Conservation (phyloP, 441 rosid genomes). For the Brassica hybrid region DNA sequence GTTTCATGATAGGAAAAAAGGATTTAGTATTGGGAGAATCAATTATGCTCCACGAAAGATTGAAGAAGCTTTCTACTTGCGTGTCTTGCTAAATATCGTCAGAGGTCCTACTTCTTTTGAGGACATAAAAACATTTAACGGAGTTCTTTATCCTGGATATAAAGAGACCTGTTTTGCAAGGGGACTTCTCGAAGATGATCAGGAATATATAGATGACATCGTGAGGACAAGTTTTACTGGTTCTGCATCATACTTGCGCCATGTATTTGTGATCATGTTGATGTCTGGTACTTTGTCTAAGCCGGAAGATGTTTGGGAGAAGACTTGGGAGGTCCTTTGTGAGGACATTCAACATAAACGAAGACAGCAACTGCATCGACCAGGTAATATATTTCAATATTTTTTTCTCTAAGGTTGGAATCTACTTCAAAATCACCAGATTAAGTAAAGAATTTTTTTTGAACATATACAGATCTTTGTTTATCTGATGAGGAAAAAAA, state of each 20-base stretch:
- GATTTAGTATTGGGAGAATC: not conserved
- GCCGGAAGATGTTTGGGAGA: not conserved
- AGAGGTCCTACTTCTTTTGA: not conserved
- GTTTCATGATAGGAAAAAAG: not conserved
- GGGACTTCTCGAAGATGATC: not conserved
- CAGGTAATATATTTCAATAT: too few species aligned
- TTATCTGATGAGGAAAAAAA: not conserved
- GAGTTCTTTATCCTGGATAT: not conserved
- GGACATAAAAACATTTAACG: not conserved
- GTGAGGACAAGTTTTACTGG: not conserved
- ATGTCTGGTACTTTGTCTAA: not conserved
- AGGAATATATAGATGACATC: not conserved
- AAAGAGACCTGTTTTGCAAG: not conserved
- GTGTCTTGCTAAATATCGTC: not conserved
- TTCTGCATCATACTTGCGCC: not conserved
- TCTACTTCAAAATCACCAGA: too few species aligned
- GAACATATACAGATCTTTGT: not conserved
- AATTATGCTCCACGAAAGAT: not conserved
- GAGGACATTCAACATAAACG: not conserved
- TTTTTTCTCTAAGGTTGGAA: too few species aligned
- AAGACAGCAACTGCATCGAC: not conserved
- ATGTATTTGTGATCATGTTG: not conserved
- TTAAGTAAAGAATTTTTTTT: too few species aligned
- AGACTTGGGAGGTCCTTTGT: not conserved
- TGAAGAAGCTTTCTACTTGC: not conserved